A percentile compares a stretch with the other conserved stretches of the same genome.
Conservation (phyloP, 805 yeast genomes). For the Metschnikowia rubicola region DNA sequence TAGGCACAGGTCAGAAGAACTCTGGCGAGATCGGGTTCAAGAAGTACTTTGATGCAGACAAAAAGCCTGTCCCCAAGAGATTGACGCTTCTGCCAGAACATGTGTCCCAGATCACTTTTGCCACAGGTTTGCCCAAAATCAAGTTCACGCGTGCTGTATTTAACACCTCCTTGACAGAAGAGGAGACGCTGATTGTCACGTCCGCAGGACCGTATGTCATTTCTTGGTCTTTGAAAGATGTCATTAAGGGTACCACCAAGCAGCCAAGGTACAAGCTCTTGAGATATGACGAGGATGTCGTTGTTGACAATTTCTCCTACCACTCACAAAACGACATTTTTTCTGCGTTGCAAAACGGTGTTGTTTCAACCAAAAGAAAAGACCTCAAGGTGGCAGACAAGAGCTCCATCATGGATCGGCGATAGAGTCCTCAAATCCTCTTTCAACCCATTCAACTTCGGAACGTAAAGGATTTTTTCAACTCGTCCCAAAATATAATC, state of each 20-base stretch:
- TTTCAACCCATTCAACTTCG: not conserved
- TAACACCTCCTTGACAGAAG: conserved; percentile 62
- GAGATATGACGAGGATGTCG: conserved; percentile 55
- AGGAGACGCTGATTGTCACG: conserved; percentile 70
- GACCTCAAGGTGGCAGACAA: conserved; percentile 47
- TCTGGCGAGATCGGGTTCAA: conserved; percentile 61
- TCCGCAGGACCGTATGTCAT: conserved; percentile 81
- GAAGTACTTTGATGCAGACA: conserved; percentile 58
- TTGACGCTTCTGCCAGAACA: conserved; percentile 71
- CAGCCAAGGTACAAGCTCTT: conserved; percentile 57
- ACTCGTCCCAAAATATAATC: conserved; percentile 56
- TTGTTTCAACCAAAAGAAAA: conserved; percentile 61
- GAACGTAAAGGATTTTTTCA: conserved; percentile 52
- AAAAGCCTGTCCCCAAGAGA: conserved; percentile 66
- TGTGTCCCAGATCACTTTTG: conserved; percentile 34
- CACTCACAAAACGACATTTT: conserved; percentile 70
- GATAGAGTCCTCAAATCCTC: not conserved
- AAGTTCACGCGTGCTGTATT: conserved; percentile 74
- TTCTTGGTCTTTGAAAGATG: conserved; percentile 69
- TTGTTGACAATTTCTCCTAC: conserved; percentile 76
- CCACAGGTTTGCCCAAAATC: conserved; percentile 19
- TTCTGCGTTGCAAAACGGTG: conserved; percentile 72
- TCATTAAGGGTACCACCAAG: conserved; percentile 48
- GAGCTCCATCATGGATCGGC: conserved; percentile 2
- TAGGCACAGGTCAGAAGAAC: conserved; percentile 56